These are phyloP conservation scores for Wickerhamiella musiphila DNA, from an alignment of 805 yeast species.

Conservation along the genomic window DNA sequence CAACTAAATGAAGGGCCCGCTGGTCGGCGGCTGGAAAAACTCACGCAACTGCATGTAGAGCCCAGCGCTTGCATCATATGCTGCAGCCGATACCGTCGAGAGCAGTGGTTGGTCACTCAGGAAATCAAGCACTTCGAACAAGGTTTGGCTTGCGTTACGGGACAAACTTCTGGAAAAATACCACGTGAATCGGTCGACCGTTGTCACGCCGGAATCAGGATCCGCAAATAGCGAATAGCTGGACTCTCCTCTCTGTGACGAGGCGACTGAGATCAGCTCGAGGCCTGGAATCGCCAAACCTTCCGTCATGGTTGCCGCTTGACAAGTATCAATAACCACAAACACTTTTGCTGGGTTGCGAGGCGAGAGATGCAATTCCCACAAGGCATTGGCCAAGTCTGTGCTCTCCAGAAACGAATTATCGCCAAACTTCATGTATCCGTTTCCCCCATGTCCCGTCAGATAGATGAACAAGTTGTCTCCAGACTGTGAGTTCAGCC, in stretches of 20 bases:
- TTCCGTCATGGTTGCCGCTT: neutral
- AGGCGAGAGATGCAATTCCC: neutral
- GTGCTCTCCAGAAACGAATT: neutral
- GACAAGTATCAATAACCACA: neutral
- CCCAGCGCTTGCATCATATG: no score
- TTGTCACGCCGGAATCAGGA: neutral
- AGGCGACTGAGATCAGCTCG: neutral
- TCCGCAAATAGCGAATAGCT: conserved; percentile 1
- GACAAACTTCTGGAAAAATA: no score
- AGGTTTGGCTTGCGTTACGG: no score
- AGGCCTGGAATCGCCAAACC: neutral
- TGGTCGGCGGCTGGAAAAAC: no score
- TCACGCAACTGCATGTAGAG: no score
- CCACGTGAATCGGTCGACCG: neutral
- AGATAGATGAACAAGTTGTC: neutral
- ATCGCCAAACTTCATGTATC: conserved; percentile 1
- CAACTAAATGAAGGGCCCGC: no score
- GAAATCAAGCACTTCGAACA: no score
- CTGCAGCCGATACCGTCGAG: no score
- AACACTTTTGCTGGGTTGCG: neutral
- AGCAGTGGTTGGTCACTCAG: no score
- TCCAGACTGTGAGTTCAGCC: neutral
- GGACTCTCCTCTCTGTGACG: neutral
- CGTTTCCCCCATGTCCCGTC: neutral
- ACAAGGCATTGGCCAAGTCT: neutral